Conservation (phyloP, 495 filamentous ascomycete genomes). For the Rhizodiscina lignyota region DNA sequence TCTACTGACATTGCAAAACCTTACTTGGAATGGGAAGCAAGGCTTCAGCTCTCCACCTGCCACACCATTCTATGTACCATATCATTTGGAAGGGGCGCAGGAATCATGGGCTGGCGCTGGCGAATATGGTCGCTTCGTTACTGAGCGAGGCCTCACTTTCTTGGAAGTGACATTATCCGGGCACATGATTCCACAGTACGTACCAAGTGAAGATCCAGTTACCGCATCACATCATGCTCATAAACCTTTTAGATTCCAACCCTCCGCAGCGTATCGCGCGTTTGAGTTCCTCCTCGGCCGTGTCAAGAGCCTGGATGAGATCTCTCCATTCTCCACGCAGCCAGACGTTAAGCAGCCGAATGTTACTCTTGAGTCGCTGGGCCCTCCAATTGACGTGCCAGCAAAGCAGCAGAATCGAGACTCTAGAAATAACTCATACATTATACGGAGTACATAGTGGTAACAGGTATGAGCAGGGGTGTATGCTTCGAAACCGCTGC, state of each 20-base stretch:
- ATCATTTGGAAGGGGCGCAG: constrained; percentile 34
- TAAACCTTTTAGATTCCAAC: too few species aligned
- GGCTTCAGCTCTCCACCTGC: constrained; percentile 23
- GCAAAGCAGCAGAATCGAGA: too few species aligned
- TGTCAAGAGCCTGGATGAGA: constrained; percentile 27
- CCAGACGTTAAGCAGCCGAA: too few species aligned
- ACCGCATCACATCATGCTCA: too few species aligned
- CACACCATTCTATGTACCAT: constrained; percentile 49
- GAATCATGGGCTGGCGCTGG: constrained; percentile 29
- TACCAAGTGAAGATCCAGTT: too few species aligned
- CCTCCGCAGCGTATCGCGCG: constrained; percentile 27
- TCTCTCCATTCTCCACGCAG: constrained; percentile 21
- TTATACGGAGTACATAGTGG: too few species aligned
- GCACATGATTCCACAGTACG: constrained; percentile 50
- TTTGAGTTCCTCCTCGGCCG: constrained; percentile 42
- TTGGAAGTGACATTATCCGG: constrained; percentile 40
- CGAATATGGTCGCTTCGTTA: constrained; percentile 41
- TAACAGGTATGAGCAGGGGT: too few species aligned
- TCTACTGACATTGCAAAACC: background rate
- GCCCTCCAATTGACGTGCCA: too few species aligned
- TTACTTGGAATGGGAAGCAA: background rate
- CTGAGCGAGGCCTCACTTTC: constrained; percentile 56
- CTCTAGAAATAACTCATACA: too few species aligned
- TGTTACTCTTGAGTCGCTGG: too few species aligned
- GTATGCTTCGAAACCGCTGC: too few species aligned